Percentiles rank a stretch among this genome's conserved stretches.
Conservation (phyloP, 129 eudicot genomes). For the Lactuca saligna region DNA sequence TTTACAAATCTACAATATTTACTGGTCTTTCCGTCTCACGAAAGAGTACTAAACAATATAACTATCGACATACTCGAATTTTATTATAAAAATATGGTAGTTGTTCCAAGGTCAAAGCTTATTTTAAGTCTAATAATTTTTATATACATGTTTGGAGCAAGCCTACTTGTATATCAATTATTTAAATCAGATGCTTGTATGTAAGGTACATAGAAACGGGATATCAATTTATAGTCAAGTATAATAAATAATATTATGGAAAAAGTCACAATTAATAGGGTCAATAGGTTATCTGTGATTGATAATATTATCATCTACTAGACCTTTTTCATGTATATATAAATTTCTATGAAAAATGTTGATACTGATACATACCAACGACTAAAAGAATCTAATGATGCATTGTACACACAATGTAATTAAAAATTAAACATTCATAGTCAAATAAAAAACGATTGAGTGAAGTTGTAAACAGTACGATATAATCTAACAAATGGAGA, state of each 20-base stretch:
- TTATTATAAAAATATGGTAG: neutral
- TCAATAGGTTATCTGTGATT: constrained; percentile 12
- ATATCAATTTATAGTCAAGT: constrained; percentile 11
- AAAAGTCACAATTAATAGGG: constrained; percentile 15
- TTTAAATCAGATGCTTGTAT: constrained; percentile 10
- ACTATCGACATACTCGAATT: neutral
- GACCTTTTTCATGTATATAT: neutral
- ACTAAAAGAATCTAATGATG: too few species aligned
- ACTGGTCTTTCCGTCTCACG: constrained; percentile 6
- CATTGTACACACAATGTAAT: too few species aligned
- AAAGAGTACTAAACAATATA: neutral
- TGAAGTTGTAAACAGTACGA: too few species aligned
- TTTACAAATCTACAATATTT: neutral
- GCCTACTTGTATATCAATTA: constrained; percentile 10
- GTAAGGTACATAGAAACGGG: constrained; percentile 9
- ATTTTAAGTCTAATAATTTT: constrained; percentile 3
- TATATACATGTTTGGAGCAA: constrained; percentile 28
- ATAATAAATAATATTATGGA: neutral
- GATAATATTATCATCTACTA: constrained; percentile 2
- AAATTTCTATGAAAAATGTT: neutral
- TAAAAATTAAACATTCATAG: too few species aligned
- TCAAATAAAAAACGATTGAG: too few species aligned
- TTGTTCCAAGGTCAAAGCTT: constrained; percentile 16
- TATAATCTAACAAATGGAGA: too few species aligned
- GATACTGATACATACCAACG: too few species aligned